Percentiles rank a stretch among this genome's conserved stretches.
Evolutionary conservation across 108 stramenopile genomes (phyloP).

Genomic region (Licmophora abbreviata): DNA sequence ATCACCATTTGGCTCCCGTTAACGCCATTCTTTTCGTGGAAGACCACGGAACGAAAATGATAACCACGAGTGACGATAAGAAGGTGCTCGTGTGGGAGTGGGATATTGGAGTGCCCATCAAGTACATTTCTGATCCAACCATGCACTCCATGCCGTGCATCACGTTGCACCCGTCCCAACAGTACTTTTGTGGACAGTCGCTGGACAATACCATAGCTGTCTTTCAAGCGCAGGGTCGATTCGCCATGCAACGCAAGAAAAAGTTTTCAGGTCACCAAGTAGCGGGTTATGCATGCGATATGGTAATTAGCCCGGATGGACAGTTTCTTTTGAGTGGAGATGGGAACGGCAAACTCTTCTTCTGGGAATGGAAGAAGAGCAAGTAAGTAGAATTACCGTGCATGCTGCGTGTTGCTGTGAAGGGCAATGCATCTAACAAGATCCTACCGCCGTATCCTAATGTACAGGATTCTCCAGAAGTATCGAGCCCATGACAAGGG

Average conservation of each 20-base stretch:
- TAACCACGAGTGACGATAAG: conserved; percentile 96
- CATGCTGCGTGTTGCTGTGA: conserved; percentile 1
- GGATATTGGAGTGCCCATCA: conserved; percentile 98
- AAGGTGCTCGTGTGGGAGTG: conserved; percentile 98
- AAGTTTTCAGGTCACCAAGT: conserved; percentile 93
- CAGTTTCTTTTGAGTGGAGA: conserved; percentile 93
- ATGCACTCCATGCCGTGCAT: conserved; percentile 98
- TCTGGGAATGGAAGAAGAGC: conserved; percentile 98
- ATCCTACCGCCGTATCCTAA: too few species aligned
- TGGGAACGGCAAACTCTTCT: conserved; percentile 87
- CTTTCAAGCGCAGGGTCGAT: conserved; percentile 81
- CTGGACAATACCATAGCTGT: conserved; percentile 94
- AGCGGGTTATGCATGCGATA: conserved; percentile 94
- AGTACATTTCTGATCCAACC: conserved; percentile 97
- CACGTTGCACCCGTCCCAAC: conserved; percentile 77
- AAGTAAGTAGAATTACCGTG: conserved; percentile 24
- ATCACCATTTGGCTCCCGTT: conserved; percentile 95
- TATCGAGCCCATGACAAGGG: conserved; percentile 91
- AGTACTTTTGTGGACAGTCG: conserved; percentile 82
- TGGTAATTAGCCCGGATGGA: conserved; percentile 90
- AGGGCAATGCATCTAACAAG: conserved; percentile 1
- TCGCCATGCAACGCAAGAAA: conserved; percentile 86
- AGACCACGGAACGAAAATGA: conserved; percentile 84
- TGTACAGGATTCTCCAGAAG: conserved; percentile 53
- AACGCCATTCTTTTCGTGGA: conserved; percentile 96